Evolutionary conservation across 139 green algal genomes (phyloP), one percentile per base, ranked within the genome.

Genomic region (Trebouxia sp.): DNA sequence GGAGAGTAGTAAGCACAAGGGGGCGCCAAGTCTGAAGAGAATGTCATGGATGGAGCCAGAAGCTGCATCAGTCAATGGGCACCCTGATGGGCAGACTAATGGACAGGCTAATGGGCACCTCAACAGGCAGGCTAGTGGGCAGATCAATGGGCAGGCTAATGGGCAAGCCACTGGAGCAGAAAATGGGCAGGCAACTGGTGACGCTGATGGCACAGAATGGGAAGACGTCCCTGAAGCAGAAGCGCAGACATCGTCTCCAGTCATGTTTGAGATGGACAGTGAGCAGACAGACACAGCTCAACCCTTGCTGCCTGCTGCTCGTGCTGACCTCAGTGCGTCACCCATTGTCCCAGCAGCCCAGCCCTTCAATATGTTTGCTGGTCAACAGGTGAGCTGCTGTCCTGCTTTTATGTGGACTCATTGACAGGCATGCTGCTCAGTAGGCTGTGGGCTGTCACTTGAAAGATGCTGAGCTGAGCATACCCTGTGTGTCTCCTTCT

Each of bases 361-460:
- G 79, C 87, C 89, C 10, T 89, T 93, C 66, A 77, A 92, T 78
- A 91, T 93, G 80, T 92, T 86, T 86, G 80, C 81, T 8, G 47
- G 37, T 5, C 81, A 88, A 41, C 74, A 65, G 53, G 62, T 43
- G 32, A 72, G 62, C n/a, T 39, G 5, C 5, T 22, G 17, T 14
- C 53, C 35, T 37, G 5, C 53, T 39, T 17, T 6, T 39, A 28
- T n/a, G n/a, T n/a, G n/a, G n/a, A n/a, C n/a, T n/a, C n/a, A n/a
- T n/a, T n/a, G n/a, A n/a, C n/a, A n/a, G n/a, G n/a, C n/a, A n/a
- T n/a, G n/a, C n/a, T n/a, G n/a, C n/a, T n/a, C n/a, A n/a, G n/a
- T n/a, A n/a, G n/a, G n/a, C n/a, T n/a, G n/a, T n/a, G n/a, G n/a
- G n/a, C n/a, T n/a, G n/a, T n/a, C n/a, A n/a, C n/a, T n/a, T n/a